Base-by-base conservation (phyloP, 805 yeast species). In the Candida ovalis region DNA sequence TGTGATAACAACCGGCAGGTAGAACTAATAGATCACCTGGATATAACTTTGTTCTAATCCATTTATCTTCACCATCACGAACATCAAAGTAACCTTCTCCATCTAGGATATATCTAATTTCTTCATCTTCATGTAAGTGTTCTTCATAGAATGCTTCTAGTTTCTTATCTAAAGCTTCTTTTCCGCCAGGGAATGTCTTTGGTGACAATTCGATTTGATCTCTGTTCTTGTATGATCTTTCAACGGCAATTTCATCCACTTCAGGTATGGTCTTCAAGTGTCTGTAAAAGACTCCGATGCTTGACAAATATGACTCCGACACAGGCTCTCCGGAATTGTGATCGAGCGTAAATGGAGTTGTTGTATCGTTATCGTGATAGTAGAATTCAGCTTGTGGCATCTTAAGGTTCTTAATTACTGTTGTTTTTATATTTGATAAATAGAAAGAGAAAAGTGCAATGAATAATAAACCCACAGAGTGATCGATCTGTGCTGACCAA, bases 81-180 rank as follows among this genome's bases (percentile, higher is more conserved):
- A 92, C 88, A 61, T 92, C 98, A 61, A 92, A 92, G 68, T 77
- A 92, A 0, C 99, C 98, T 47, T 82, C 86, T 10, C 99, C 99
- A 24, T 86, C 96, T 18, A 86, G 61, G 45, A 90, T 81, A 68
- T 90, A 92, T 55, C 99, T 74, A 63, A 92, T 92, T 71, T 92
- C 99, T 69, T 92, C 99, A 64, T 92, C 99, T 64, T 92, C 98
- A 64, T 92, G 99, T 46, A 89, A 74, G 67, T 92, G 99, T 62
- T 92, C 97, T 42, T 77, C 72, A 70, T 82, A 88, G 67, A 91
- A 90, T 39, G 69, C 76, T 53, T 77, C 73, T 66, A 92, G 73
- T 65, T 89, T 88, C 44, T 71, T 73, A 54, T 80, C 74, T 59
- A 86, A 79, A 0, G 78, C 83, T 3, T 62, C 64, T 45, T 80